Evolutionary conservation across 495 filamentous ascomycete genomes (phyloP).

Genomic region (Talaromyces proteolyticus): DNA sequence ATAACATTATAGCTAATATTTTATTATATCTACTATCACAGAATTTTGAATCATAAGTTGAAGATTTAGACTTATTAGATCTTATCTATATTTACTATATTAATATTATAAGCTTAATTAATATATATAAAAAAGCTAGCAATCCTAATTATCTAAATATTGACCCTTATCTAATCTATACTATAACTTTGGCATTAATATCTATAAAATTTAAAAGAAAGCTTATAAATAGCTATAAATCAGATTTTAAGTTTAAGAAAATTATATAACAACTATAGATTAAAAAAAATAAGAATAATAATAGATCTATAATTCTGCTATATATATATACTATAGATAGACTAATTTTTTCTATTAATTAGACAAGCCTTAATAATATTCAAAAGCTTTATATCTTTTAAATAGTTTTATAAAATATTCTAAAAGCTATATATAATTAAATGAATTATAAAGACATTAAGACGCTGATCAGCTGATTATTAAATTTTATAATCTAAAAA

Average conservation of each 20-base stretch:
- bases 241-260: background rate
- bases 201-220: background rate
- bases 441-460: background rate
- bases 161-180: background rate
- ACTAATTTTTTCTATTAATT: background rate
- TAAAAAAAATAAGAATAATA: background rate
- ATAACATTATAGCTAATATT: background rate
- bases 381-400: background rate
- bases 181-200: background rate
- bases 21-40: background rate
- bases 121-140: background rate
- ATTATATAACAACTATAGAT: background rate
- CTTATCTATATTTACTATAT: too few species aligned
- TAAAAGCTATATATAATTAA: background rate
- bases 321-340: background rate
- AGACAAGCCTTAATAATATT: background rate
- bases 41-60: background rate
- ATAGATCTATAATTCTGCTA: background rate
- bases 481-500: background rate
- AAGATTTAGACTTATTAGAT: too few species aligned
- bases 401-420: background rate
- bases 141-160: background rate
- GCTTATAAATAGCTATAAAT: background rate
- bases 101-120: background rate
- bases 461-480: background rate